These are phyloP conservation scores for Globisporangium uncinulatum DNA, from an alignment of 352 stramenopile genomes.

Conservation along the genomic window DNA sequence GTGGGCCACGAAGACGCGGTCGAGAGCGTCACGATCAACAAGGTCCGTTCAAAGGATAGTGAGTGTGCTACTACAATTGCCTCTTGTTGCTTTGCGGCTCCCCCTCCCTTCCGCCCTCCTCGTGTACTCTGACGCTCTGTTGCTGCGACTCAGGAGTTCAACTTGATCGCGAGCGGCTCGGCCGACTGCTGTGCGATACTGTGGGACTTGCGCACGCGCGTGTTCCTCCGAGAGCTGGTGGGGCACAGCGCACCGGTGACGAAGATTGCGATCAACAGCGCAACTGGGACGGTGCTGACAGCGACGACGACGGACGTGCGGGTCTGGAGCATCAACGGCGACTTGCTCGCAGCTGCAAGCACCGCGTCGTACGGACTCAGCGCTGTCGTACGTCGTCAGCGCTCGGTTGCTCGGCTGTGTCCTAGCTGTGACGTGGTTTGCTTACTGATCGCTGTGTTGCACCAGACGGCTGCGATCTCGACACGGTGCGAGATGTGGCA, in stretches of 20 bases:
- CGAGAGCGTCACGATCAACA: slow-evolving; percentile 59
- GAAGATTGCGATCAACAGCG: slow-evolving; percentile 61
- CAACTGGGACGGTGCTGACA: slow-evolving; percentile 61
- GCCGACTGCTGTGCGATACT: slow-evolving; percentile 50
- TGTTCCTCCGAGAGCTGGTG: slow-evolving; percentile 51
- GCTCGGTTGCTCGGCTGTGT: background rate
- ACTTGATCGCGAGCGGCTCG: slow-evolving; percentile 60
- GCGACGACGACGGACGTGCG: slow-evolving; percentile 43
- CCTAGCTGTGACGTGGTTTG: no score
- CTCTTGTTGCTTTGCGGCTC: background rate
- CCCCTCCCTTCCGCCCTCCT: background rate
- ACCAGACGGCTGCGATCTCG: slow-evolving; percentile 47
- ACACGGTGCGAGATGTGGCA: slow-evolving; percentile 77
- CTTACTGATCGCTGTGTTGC: background rate
- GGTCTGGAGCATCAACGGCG: slow-evolving; percentile 77
- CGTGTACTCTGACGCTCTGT: no score
- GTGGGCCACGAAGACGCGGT: slow-evolving; percentile 63
- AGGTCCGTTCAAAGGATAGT: slow-evolving; percentile 15
- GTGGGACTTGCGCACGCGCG: slow-evolving; percentile 61
- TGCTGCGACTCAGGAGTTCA: slow-evolving; percentile 34
- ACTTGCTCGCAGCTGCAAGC: slow-evolving; percentile 52
- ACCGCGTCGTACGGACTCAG: slow-evolving; percentile 35
- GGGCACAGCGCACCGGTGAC: slow-evolving; percentile 42
- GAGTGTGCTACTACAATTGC: background rate
- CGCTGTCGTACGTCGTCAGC: slow-evolving; percentile 36